A percentile compares a stretch with the other conserved stretches of the same genome.
phyloP scores from a whole-genome alignment of 2,329 filamentous ascomycete genomes.

The Sporothrix humicola region DNA sequence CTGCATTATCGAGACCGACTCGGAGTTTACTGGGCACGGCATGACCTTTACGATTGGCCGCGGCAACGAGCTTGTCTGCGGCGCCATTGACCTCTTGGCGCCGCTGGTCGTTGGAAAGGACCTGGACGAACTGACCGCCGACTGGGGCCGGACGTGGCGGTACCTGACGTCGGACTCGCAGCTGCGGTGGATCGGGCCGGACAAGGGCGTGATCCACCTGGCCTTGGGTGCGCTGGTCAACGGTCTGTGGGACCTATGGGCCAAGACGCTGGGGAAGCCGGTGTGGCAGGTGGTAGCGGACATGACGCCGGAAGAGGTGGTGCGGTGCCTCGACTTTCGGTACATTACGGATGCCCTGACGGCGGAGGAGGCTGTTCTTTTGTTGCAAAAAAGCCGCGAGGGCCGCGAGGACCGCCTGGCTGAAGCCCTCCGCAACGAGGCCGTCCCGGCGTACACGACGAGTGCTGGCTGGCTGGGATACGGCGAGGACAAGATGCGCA shows the following conservation, averaged over 20 bases:
- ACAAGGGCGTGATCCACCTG: slow-evolving; percentile 93
- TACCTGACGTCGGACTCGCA: slow-evolving; percentile 90
- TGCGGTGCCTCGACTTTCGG: slow-evolving; percentile 87
- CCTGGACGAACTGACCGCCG: slow-evolving; percentile 60
- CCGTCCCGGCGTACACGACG: slow-evolving; percentile 90
- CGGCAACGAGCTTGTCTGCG: slow-evolving; percentile 90
- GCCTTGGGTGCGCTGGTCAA: slow-evolving; percentile 89
- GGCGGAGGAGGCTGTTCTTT: slow-evolving; percentile 75
- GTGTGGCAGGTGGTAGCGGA: slow-evolving; percentile 90
- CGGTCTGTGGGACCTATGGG: slow-evolving; percentile 95
- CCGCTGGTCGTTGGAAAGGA: slow-evolving; percentile 64
- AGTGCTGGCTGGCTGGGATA: slow-evolving; percentile 93
- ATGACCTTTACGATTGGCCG: slow-evolving; percentile 89
- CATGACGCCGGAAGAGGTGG: slow-evolving; percentile 86
- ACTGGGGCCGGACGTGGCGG: slow-evolving; percentile 90
- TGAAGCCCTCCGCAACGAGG: slow-evolving; percentile 70
- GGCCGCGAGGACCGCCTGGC: slow-evolving; percentile 66
- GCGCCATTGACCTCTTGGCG: slow-evolving; percentile 80
- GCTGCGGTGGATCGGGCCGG: slow-evolving; percentile 90
- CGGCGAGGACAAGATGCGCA: slow-evolving; percentile 83
- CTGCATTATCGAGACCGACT: slow-evolving; percentile 85
- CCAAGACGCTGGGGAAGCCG: slow-evolving; percentile 81
- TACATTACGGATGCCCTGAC: slow-evolving; percentile 96
- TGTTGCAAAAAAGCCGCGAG: slow-evolving; percentile 63
- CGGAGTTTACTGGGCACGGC: slow-evolving; percentile 72